phyloP scores from a whole-genome alignment of 2,329 filamentous ascomycete species.

The Emericellopsis atlantica region DNA sequence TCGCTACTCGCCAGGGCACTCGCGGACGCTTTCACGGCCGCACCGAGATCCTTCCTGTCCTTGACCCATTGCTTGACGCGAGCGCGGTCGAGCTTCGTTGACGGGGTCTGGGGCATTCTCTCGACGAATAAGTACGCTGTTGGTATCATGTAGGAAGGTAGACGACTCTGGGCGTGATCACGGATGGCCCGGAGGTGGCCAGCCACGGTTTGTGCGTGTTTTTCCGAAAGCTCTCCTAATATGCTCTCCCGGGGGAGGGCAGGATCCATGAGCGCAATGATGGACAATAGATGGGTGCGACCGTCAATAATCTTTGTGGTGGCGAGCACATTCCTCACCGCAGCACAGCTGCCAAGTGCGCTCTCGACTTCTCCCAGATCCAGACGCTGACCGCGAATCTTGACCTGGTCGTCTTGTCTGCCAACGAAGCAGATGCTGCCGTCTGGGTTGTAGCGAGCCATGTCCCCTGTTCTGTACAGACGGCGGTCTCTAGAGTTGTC shows the following conservation, averaged over 20 bases:
- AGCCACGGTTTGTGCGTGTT: background rate
- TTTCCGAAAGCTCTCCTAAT: background rate
- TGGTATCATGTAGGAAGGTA: conserved; percentile 3
- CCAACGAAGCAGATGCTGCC: conserved; percentile 22
- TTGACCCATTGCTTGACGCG: background rate
- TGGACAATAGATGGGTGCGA: background rate
- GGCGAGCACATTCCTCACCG: background rate
- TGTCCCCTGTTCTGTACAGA: conserved; percentile 33
- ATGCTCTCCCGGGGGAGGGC: background rate
- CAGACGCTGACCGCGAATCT: conserved; percentile 36
- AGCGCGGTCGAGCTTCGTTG: conserved; percentile 1
- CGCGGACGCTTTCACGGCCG: background rate
- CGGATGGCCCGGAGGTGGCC: background rate
- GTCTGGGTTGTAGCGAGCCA: conserved; percentile 25
- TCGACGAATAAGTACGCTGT: background rate
- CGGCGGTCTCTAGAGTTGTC: background rate
- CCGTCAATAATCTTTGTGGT: background rate
- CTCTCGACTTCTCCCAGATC: conserved; percentile 19
- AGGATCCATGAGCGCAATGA: background rate
- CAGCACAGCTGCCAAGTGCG: background rate
- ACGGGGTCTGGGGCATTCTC: background rate
- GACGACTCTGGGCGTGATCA: background rate
- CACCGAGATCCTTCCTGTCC: background rate
- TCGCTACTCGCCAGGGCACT: background rate
- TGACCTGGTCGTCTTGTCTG: conserved; percentile 38